Percentiles rank a stretch among this genome's conserved stretches.
These are phyloP conservation scores for Agrocybe pediades DNA, from an alignment of 768 basidiomycete genomes.

Conservation along the genomic window DNA sequence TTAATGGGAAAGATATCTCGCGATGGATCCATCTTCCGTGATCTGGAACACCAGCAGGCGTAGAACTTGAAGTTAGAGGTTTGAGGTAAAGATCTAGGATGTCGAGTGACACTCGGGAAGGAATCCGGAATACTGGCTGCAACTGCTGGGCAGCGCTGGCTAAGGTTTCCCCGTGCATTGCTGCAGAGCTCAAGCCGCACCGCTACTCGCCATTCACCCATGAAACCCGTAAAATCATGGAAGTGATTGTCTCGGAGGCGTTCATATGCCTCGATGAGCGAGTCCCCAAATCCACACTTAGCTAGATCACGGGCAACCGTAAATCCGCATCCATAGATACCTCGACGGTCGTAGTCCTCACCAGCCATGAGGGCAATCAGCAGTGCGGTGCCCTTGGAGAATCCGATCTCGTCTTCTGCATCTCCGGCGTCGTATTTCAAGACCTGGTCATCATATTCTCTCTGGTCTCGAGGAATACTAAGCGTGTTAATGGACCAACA, in stretches of 20 bases:
- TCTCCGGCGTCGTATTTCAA: slow-evolving; percentile 28
- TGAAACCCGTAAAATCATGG: too few relatives aligned
- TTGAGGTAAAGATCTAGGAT: slow-evolving; percentile 6
- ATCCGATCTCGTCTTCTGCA: slow-evolving; percentile 30
- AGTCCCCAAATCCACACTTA: slow-evolving; percentile 58
- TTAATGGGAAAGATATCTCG: neutral
- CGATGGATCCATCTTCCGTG: neutral
- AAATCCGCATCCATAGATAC: neutral
- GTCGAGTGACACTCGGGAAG: slow-evolving; percentile 1
- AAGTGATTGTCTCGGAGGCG: neutral
- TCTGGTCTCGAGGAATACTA: neutral
- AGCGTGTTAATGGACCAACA: too few relatives aligned
- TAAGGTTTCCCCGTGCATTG: neutral
- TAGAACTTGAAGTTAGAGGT: slow-evolving; percentile 1
- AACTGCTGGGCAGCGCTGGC: neutral
- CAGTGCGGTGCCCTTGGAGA: neutral
- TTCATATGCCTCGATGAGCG: slow-evolving; percentile 28
- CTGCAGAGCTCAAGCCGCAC: neutral
- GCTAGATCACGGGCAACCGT: slow-evolving; percentile 19
- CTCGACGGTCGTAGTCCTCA: neutral
- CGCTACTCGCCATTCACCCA: neutral
- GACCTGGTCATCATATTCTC: neutral
- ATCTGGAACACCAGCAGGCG: neutral
- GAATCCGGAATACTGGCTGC: neutral
- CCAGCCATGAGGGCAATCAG: slow-evolving; percentile 1